Percentiles rank a stretch among this genome's conserved stretches.
Conservation (phyloP, 768 basidiomycete genomes). For the Ramaria rubella region DNA sequence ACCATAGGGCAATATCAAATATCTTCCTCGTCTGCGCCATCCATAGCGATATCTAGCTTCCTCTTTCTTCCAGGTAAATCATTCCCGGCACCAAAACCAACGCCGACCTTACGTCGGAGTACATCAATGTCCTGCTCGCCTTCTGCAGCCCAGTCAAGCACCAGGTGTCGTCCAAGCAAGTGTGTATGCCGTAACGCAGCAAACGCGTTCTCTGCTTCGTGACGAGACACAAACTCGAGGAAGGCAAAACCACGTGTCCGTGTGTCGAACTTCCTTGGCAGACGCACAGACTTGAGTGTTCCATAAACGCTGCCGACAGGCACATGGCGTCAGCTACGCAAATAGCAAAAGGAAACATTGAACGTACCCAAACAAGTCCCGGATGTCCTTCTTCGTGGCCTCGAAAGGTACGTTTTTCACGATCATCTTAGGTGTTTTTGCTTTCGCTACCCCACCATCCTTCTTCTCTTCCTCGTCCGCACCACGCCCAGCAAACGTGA, state of each 20-base stretch:
- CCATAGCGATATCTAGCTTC: slow-evolving; percentile 46
- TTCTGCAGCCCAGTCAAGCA: slow-evolving; percentile 90
- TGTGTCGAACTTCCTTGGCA: slow-evolving; percentile 88
- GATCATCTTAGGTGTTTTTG: not conserved
- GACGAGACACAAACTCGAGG: slow-evolving; percentile 84
- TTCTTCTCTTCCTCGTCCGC: not conserved
- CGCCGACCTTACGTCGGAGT: slow-evolving; percentile 72
- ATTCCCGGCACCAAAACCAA: slow-evolving; percentile 64
- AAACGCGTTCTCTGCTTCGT: slow-evolving; percentile 87
- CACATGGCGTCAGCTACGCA: not conserved
- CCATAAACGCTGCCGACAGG: slow-evolving; percentile 66
- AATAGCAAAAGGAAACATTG: not conserved
- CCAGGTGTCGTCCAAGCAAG: slow-evolving; percentile 90
- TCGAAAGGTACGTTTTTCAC: not conserved
- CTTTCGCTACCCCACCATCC: not conserved
- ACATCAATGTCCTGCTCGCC: slow-evolving; percentile 71
- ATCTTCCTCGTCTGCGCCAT: slow-evolving; percentile 31
- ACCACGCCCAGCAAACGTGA: slow-evolving; percentile 67
- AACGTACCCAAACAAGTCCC: slow-evolving; percentile 80
- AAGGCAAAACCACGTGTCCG: slow-evolving; percentile 93
- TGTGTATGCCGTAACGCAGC: slow-evolving; percentile 87
- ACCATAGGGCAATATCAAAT: too few species aligned
- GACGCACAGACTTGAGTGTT: slow-evolving; percentile 86
- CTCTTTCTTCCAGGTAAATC: slow-evolving; percentile 69
- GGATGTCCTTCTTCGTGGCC: slow-evolving; percentile 13